These are phyloP conservation scores for Sesbania bispinosa DNA, from an alignment of 306 rosid genomes.

Conservation along the genomic window DNA sequence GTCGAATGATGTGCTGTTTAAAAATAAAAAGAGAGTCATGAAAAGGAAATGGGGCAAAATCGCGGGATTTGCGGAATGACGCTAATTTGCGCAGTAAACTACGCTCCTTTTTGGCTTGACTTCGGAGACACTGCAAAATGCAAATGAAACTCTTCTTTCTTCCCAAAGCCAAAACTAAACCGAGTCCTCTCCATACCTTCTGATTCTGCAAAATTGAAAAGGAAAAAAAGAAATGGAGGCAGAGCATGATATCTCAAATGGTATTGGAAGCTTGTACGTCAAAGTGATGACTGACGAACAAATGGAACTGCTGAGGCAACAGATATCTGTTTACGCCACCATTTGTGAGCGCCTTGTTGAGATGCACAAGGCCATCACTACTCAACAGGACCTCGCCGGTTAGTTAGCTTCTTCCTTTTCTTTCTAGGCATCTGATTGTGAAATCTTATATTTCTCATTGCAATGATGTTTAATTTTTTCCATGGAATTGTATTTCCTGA, in stretches of 20 bases:
- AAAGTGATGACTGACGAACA: conserved; percentile 83
- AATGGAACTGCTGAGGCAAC: conserved; percentile 59
- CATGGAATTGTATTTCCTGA: too few species aligned
- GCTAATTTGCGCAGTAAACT: conserved; percentile 26
- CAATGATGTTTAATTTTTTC: too few species aligned
- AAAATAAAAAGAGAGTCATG: too few species aligned
- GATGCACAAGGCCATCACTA: conserved; percentile 60
- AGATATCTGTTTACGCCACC: conserved; percentile 64
- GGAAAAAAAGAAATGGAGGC: conserved; percentile 12
- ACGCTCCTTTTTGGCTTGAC: conserved; percentile 12
- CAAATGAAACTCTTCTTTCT: too few species aligned
- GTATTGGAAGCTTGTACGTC: conserved; percentile 31
- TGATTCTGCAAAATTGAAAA: too few species aligned
- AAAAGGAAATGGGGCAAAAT: not conserved
- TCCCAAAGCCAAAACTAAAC: not conserved
- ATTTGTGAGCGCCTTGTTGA: conserved; percentile 66
- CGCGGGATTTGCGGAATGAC: conserved; percentile 24
- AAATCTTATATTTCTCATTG: too few species aligned
- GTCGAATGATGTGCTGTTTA: too few species aligned
- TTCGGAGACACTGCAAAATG: not conserved
- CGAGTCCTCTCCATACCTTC: too few species aligned
- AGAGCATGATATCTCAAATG: conserved; percentile 12
- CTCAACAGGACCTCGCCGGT: conserved; percentile 68
- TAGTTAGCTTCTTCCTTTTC: not conserved
- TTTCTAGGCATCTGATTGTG: too few species aligned